These are phyloP conservation scores for Trypanosoma brucei DNA, from an alignment of 208 protist genomes.

Conservation along the genomic window DNA sequence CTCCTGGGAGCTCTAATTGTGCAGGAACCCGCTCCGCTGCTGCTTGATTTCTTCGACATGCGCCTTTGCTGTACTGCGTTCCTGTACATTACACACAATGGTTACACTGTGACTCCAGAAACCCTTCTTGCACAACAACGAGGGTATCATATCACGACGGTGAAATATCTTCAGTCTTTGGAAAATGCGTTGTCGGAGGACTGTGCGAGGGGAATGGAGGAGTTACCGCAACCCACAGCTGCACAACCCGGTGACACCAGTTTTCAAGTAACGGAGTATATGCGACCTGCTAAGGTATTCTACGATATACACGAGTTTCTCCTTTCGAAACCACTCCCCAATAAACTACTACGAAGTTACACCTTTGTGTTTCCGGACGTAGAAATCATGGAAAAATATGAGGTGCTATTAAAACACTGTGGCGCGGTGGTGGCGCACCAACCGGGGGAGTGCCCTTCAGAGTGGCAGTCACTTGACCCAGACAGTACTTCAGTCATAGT, in stretches of 20 bases:
- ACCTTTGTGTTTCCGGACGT: constrained; percentile 44
- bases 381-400: constrained; percentile 20
- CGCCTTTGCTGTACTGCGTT: constrained; percentile 53
- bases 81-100: constrained; percentile 54
- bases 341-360: constrained; percentile 31
- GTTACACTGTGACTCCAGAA: constrained; percentile 41
- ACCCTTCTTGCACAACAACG: constrained; percentile 54
- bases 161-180: constrained; percentile 36
- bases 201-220: constrained; percentile 26
- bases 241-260: constrained; percentile 31
- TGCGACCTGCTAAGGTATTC: constrained; percentile 45
- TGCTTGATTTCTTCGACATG: constrained; percentile 41
- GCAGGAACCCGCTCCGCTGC: constrained; percentile 38
- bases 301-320: constrained; percentile 55
- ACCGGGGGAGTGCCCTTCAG: constrained; percentile 9
- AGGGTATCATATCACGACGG: constrained; percentile 67
- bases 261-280: constrained; percentile 48
- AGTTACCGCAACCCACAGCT: constrained; percentile 37
- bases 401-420: constrained; percentile 27
- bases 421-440: constrained; percentile 31
- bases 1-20: constrained; percentile 44
- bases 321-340: constrained; percentile 24
- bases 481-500: not conserved
- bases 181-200: constrained; percentile 25
- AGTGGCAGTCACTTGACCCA: constrained; percentile 6